Percentiles rank a stretch among this genome's conserved stretches.
Evolutionary conservation across 2,329 filamentous ascomycete species (phyloP).

Genomic region (Penicillium expansum): DNA sequence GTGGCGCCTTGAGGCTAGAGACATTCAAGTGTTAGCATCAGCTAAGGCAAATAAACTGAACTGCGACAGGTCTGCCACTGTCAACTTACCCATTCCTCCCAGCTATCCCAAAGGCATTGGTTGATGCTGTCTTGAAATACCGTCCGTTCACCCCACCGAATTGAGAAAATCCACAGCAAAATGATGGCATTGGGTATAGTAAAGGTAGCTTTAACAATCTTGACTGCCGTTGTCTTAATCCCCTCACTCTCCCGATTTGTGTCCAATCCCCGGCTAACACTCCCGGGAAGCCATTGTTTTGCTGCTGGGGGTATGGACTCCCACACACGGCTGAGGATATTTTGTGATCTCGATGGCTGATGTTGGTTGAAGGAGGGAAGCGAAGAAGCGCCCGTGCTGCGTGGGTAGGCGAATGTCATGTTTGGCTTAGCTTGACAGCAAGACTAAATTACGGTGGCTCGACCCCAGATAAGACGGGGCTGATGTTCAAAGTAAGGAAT

Average conservation of each 20-base stretch:
- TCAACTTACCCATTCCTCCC: slow-evolving; percentile 82
- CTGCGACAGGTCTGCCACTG: background rate
- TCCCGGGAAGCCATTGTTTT: slow-evolving; percentile 25
- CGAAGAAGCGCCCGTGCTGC: slow-evolving; percentile 24
- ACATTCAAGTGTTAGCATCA: slow-evolving; percentile 7
- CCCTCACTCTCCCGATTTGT: slow-evolving; percentile 15
- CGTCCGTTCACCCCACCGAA: slow-evolving; percentile 83
- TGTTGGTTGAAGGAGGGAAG: slow-evolving; percentile 26
- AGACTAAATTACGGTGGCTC: slow-evolving; percentile 11
- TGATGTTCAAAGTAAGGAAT: slow-evolving; percentile 18
- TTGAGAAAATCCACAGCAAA: slow-evolving; percentile 68
- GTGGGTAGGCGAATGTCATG: slow-evolving; percentile 39
- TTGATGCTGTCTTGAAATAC: slow-evolving; percentile 69
- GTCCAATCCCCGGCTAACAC: slow-evolving; percentile 5
- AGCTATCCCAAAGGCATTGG: slow-evolving; percentile 75
- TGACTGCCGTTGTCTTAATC: slow-evolving; percentile 15
- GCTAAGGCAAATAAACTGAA: background rate
- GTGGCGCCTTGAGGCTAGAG: slow-evolving; percentile 69
- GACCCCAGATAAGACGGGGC: slow-evolving; percentile 13
- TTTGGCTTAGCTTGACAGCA: slow-evolving; percentile 15
- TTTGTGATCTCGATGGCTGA: slow-evolving; percentile 11
- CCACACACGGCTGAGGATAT: slow-evolving; percentile 12
- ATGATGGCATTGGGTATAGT: slow-evolving; percentile 64
- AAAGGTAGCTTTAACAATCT: slow-evolving; percentile 21
- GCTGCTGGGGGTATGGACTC: slow-evolving; percentile 21